These are phyloP conservation scores for Leucosporidium creatinivorum DNA, from an alignment of 768 basidiomycete genomes.

Conservation along the genomic window DNA sequence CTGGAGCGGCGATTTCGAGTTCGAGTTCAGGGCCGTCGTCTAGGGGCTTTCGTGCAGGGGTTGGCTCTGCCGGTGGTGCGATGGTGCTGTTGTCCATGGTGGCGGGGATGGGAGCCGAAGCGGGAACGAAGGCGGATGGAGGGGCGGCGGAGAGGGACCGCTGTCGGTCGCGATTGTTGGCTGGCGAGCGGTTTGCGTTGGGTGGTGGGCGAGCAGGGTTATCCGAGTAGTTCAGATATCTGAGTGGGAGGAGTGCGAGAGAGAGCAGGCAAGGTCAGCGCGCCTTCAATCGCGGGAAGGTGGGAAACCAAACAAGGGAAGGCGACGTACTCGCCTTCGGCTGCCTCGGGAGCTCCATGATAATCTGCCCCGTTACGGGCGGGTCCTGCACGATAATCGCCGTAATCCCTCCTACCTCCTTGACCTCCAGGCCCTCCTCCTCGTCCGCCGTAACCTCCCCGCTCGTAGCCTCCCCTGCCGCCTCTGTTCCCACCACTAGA, in stretches of 20 bases:
- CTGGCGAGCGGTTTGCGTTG: too few relatives aligned
- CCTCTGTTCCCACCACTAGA: background rate
- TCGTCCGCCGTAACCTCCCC: background rate
- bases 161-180: background rate
- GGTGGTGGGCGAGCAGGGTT: background rate
- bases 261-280: background rate
- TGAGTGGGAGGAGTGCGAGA: too few relatives aligned
- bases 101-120: background rate
- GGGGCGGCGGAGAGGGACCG: background rate
- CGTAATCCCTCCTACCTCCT: background rate
- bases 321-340: conserved; percentile 25
- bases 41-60: background rate
- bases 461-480: background rate
- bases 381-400: background rate
- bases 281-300: too few relatives aligned
- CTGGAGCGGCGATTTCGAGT: conserved; percentile 54
- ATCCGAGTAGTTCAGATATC: background rate
- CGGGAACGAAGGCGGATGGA: background rate
- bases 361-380: too few relatives aligned
- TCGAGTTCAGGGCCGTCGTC: conserved; percentile 43
- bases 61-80: background rate
- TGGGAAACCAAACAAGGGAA: too few relatives aligned
- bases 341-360: background rate
- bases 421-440: background rate
- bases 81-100: background rate